Evolutionary conservation across 2,329 filamentous ascomycete genomes (phyloP), one percentile per base, ranked within the genome.

Genomic region (Dothiorella sarmentorum): DNA sequence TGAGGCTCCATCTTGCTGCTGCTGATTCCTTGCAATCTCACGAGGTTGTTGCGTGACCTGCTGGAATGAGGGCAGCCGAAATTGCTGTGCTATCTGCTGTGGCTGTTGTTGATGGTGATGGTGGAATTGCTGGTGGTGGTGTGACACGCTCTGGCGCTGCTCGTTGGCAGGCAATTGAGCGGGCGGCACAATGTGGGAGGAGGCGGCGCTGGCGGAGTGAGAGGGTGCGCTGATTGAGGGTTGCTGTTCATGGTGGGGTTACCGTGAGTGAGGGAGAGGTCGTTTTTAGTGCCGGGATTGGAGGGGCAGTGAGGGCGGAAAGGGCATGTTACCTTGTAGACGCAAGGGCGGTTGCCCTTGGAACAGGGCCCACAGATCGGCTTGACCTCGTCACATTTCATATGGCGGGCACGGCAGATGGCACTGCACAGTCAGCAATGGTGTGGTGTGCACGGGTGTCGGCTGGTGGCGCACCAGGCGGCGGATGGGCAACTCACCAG

Each of bases 381-480:
- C 61, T 73, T 75, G 33, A 68, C 69, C 67, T 81, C 78, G 62
- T 80, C 78, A 64, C 79, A 81, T 68, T 81, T 82, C 65, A 80
- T 78, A 61, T 80, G 75, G 58, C 79, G 69, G 60, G 72, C 72
- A 49, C 76, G 74, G 63, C 77, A 80, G 13, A 75, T 77, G 43
- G 76, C 66, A 62, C 74, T 77, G 62, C 57, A 24, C 49, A 27
- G 49, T 53, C 49, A 53, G 49, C 49, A 53, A 7, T 42, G 51
- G 38, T 38, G 5, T 31, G 29, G 29, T 29, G 9, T 9, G 29
- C 29, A 13, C 29, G 29, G 9, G 31, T 9, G 10, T 7, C 15
- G 17, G 47, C 7, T 45, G n/a, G 13, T 42, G 57, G 40, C 20
- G 45, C 31, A 17, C 24, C 67, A 18, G 18, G 26, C 15, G 35